phyloP scores from a whole-genome alignment of 768 basidiomycete genomes.

The Termitomyces sp. region DNA sequence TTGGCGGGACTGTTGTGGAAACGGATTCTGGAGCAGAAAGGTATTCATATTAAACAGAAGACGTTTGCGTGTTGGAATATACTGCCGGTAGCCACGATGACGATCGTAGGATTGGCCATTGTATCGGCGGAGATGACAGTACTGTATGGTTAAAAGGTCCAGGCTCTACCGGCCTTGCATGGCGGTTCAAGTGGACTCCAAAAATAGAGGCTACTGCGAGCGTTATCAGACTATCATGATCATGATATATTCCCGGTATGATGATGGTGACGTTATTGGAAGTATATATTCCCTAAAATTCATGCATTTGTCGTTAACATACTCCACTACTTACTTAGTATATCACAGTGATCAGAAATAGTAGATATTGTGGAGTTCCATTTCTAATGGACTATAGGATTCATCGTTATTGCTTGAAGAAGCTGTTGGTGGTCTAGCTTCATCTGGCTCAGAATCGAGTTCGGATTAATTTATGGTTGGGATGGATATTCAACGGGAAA shows the following conservation, averaged over 20 bases:
- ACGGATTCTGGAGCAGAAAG: constrained; percentile 68
- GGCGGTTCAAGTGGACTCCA: not conserved
- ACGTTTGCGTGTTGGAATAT: constrained; percentile 74
- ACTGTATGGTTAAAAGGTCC: constrained; percentile 22
- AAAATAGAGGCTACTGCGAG: not conserved
- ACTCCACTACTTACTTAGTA: not conserved
- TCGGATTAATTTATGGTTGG: not conserved
- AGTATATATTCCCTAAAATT: not conserved
- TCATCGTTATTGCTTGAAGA: not conserved
- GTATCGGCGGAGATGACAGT: constrained; percentile 76
- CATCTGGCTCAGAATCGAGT: not conserved
- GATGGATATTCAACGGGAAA: not conserved
- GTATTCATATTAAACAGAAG: constrained; percentile 50
- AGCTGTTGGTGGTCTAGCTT: not conserved
- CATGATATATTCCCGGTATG: not conserved
- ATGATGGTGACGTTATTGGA: not conserved
- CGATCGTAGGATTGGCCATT: constrained; percentile 58
- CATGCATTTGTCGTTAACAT: not conserved
- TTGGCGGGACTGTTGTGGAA: constrained; percentile 88
- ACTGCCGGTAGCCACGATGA: constrained; percentile 61
- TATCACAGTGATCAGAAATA: not conserved
- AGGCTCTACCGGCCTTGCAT: not conserved
- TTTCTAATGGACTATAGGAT: not conserved
- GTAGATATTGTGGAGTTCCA: not conserved
- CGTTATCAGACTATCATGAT: not conserved